Evolutionary conservation across 1,284 basidiomycete genomes (phyloP).

Genomic region (Ustilago tritici): DNA sequence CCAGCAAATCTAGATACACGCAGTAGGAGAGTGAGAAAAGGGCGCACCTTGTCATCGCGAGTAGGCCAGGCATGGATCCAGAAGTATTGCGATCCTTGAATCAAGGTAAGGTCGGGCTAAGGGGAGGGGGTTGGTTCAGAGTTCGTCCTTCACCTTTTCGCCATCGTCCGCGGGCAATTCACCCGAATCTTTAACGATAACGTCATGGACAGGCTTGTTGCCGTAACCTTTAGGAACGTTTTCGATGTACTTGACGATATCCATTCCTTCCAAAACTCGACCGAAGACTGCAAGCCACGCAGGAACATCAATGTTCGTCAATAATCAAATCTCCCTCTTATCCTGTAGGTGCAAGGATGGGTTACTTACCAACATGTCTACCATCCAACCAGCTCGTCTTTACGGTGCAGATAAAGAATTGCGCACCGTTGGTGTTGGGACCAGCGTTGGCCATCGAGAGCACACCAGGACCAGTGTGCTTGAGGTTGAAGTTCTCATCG

Average conservation of each 20-base stretch:
- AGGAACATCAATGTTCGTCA: no score
- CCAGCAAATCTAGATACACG: neutral
- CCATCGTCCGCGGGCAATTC: slow-evolving; percentile 38
- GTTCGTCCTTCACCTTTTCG: slow-evolving; percentile 63
- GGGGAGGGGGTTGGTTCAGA: slow-evolving; percentile 33
- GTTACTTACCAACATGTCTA: slow-evolving; percentile 55
- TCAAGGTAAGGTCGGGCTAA: neutral
- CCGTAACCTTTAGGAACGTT: slow-evolving; percentile 58
- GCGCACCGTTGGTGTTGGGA: slow-evolving; percentile 71
- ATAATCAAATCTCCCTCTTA: neutral
- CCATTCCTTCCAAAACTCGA: slow-evolving; percentile 60
- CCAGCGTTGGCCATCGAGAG: slow-evolving; percentile 65
- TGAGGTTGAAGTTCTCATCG: slow-evolving; percentile 64
- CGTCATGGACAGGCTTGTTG: slow-evolving; percentile 59
- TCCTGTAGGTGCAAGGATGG: neutral
- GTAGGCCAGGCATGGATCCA: no score
- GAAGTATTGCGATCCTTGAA: neutral
- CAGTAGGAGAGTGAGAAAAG: neutral
- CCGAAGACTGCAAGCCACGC: slow-evolving; percentile 57
- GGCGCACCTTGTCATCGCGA: neutral
- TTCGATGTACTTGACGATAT: slow-evolving; percentile 65
- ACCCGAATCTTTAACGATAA: slow-evolving; percentile 61
- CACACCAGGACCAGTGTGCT: slow-evolving; percentile 63
- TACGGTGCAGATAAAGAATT: slow-evolving; percentile 69
- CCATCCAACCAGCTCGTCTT: slow-evolving; percentile 65